Evolutionary conservation across 192 early-diverging fungal genomes (phyloP).

Genomic region (Rhizophlyctis rosea): DNA sequence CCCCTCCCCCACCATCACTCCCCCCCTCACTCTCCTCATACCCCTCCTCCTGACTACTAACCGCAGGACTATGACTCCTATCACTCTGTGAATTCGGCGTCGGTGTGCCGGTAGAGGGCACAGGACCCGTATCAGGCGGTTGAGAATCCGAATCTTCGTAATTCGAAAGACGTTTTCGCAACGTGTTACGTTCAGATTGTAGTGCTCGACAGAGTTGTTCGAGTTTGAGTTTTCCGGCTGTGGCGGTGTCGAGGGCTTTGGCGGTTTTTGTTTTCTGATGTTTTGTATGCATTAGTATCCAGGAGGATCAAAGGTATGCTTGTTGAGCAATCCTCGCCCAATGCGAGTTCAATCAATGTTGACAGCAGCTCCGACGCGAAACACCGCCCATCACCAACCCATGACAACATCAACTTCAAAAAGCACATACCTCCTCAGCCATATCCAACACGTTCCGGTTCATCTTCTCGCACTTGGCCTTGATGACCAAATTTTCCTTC

Average conservation of each 20-base stretch:
- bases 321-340: too few relatives aligned
- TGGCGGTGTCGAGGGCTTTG: conserved; percentile 44
- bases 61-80: too few relatives aligned
- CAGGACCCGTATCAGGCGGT: too few relatives aligned
- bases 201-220: conserved; percentile 55
- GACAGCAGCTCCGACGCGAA: too few relatives aligned
- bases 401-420: too few relatives aligned
- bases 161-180: conserved; percentile 13
- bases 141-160: conserved; percentile 8
- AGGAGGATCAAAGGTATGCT: not conserved
- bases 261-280: conserved; percentile 42
- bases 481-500: conserved; percentile 51
- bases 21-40: too few relatives aligned
- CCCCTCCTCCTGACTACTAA: too few relatives aligned
- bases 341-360: too few relatives aligned
- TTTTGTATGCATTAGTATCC: not conserved
- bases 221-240: conserved; percentile 46
- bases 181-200: conserved; percentile 45
- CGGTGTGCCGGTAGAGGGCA: too few relatives aligned
- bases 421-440: conserved; percentile 45
- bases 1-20: too few relatives aligned
- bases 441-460: conserved; percentile 59
- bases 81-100: too few relatives aligned
- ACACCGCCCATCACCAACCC: too few relatives aligned
- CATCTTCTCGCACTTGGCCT: conserved; percentile 56